These are phyloP conservation scores for Aegilops tauschii DNA, from an alignment of 176 grass and related monocot genomes.

Conservation along the genomic window DNA sequence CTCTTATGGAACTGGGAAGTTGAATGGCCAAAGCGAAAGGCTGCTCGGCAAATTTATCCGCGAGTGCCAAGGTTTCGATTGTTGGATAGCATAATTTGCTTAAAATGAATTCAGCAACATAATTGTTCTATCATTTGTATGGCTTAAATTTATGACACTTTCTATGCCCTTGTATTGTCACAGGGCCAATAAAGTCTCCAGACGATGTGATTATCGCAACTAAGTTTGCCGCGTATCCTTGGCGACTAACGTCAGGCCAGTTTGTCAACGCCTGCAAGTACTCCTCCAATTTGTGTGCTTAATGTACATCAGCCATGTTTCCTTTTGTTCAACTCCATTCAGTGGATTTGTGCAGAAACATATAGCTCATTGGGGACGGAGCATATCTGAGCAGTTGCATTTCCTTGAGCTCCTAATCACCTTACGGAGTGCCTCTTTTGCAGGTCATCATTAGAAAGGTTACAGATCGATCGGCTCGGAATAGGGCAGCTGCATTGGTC, in stretches of 20 bases:
- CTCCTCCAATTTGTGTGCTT: slow-evolving; percentile 55
- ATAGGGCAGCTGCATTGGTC: slow-evolving; percentile 97
- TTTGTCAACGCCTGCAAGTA: slow-evolving; percentile 99
- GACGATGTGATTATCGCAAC: slow-evolving; percentile 85
- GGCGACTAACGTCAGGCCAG: slow-evolving; percentile 85
- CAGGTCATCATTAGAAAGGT: slow-evolving; percentile 80
- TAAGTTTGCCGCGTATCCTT: slow-evolving; percentile 96
- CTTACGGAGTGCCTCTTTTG: not conserved
- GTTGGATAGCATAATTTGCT: not conserved
- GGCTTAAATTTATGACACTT: not conserved
- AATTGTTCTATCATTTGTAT: not conserved
- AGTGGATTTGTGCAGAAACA: not conserved
- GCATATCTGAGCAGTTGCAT: not conserved
- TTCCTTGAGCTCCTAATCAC: not conserved
- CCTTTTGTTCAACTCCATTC: slow-evolving; percentile 2
- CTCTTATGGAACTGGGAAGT: slow-evolving; percentile 82
- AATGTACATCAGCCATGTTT: slow-evolving; percentile 37
- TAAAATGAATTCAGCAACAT: not conserved
- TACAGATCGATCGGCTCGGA: slow-evolving; percentile 77
- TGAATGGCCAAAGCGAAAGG: slow-evolving; percentile 85
- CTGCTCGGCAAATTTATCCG: slow-evolving; percentile 84
- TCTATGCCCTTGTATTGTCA: not conserved
- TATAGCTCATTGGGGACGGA: not conserved
- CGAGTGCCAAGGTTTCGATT: slow-evolving; percentile 51
- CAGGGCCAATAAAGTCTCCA: slow-evolving; percentile 49